These are phyloP conservation scores for Phytophthora pistaciae DNA, from an alignment of 352 stramenopile genomes.

Conservation along the genomic window DNA sequence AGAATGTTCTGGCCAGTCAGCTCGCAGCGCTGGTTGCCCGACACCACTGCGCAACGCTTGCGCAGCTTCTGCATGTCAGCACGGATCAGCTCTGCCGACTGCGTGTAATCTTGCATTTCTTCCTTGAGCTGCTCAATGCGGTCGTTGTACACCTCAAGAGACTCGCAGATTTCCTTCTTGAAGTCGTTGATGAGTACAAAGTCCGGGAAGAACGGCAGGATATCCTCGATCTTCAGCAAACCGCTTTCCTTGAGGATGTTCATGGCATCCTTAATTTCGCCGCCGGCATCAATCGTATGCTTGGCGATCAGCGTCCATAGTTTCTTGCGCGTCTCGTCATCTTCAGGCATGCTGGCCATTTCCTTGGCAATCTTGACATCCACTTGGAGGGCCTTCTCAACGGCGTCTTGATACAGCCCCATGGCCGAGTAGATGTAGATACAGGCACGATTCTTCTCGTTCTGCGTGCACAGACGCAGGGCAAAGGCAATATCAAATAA, in stretches of 20 bases:
- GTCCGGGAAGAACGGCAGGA: constrained; percentile 95
- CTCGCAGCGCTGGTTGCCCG: constrained; percentile 91
- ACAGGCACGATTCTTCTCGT: constrained; percentile 93
- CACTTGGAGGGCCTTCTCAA: constrained; percentile 91
- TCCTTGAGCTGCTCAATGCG: constrained; percentile 93
- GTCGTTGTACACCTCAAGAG: constrained; percentile 92
- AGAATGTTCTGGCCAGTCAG: constrained; percentile 90
- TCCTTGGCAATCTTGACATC: constrained; percentile 95
- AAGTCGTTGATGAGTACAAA: constrained; percentile 97
- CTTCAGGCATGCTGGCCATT: constrained; percentile 92
- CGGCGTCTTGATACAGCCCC: constrained; percentile 93
- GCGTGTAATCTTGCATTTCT: constrained; percentile 95
- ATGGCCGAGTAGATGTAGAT: constrained; percentile 96
- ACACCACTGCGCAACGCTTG: constrained; percentile 87
- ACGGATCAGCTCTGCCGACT: constrained; percentile 91
- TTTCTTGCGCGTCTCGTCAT: constrained; percentile 92
- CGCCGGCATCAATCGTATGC: constrained; percentile 91
- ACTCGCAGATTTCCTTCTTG: constrained; percentile 96
- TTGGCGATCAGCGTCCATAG: constrained; percentile 95
- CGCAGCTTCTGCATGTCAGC: constrained; percentile 90
- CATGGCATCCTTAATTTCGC: constrained; percentile 87
- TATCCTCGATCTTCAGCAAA: constrained; percentile 94
- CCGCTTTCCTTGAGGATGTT: constrained; percentile 89
- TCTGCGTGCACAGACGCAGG: constrained; percentile 92
- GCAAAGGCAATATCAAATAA: constrained; percentile 94